Conservation (phyloP, 805 yeast genomes). For the Starmerella ratchasimensis region DNA sequence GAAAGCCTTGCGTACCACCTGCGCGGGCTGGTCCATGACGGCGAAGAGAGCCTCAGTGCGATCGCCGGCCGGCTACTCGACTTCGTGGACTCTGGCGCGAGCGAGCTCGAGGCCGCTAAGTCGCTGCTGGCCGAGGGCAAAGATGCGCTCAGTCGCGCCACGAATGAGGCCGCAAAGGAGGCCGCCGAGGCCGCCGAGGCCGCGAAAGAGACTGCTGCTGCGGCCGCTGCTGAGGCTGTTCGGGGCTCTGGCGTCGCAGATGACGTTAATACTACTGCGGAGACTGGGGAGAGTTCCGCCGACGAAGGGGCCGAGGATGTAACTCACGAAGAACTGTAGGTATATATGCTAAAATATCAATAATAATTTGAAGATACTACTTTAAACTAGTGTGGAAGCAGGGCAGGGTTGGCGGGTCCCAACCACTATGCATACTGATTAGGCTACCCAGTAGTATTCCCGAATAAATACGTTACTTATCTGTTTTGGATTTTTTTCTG, state of each 20-base stretch:
- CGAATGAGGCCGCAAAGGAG: background rate
- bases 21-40: slow-evolving; percentile 30
- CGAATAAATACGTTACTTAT: background rate
- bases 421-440: background rate
- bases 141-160: slow-evolving; percentile 5
- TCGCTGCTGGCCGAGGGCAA: slow-evolving; percentile 13
- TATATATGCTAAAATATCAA: too few relatives aligned
- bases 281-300: background rate
- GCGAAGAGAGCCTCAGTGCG: slow-evolving; percentile 6
- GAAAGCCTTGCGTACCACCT: slow-evolving; percentile 63
- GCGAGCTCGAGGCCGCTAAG: slow-evolving; percentile 14
- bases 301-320: background rate
- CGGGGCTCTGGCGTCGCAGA: background rate
- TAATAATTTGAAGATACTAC: too few relatives aligned
- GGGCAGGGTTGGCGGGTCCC: too few relatives aligned
- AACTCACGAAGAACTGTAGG: slow-evolving; percentile 4
- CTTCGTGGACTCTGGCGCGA: slow-evolving; percentile 17
- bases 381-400: too few relatives aligned
- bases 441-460: too few relatives aligned
- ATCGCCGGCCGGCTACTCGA: slow-evolving; percentile 13
- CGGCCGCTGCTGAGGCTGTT: background rate
- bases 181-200: slow-evolving; percentile 1
- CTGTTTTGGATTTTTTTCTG: too few relatives aligned
- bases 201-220: slow-evolving; percentile 1
- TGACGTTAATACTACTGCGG: background rate